These are phyloP conservation scores for Phytophthora gonapodyides DNA, from an alignment of 352 stramenopile genomes.

Conservation along the genomic window DNA sequence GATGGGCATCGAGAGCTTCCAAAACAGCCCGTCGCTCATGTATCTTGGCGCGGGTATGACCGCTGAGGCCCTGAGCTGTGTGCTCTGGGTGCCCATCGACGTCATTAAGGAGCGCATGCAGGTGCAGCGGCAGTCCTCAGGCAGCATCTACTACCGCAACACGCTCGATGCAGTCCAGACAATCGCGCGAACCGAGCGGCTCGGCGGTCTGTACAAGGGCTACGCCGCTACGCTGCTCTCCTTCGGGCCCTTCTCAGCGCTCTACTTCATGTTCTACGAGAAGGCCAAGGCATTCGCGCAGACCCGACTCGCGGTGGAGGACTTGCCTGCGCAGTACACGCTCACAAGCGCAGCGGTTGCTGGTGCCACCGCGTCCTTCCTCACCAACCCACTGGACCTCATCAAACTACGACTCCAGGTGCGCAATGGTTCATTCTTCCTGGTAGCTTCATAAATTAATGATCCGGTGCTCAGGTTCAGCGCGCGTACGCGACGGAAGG, in stretches of 20 bases:
- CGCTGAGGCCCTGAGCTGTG: conserved; percentile 87
- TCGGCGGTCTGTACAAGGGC: conserved; percentile 94
- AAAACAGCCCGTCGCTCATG: conserved; percentile 55
- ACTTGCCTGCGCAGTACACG: conserved; percentile 67
- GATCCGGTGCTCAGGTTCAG: conserved; percentile 43
- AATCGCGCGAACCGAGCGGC: conserved; percentile 90
- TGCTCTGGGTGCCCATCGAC: conserved; percentile 99
- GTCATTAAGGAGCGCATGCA: conserved; percentile 99
- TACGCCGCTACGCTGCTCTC: conserved; percentile 96
- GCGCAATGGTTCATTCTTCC: background rate
- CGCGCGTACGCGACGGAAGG: conserved; percentile 45
- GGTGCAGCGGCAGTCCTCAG: conserved; percentile 74
- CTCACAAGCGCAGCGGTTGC: conserved; percentile 78
- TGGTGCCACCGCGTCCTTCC: conserved; percentile 91
- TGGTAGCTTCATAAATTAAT: conserved; percentile 8
- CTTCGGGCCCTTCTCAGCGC: conserved; percentile 97
- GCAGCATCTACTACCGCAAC: conserved; percentile 89
- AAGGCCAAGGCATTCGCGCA: conserved; percentile 68
- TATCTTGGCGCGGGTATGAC: conserved; percentile 77
- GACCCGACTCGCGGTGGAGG: conserved; percentile 39
- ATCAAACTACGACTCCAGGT: conserved; percentile 97
- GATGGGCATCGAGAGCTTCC: conserved; percentile 46
- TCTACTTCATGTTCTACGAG: conserved; percentile 99
- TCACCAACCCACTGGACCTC: conserved; percentile 98
- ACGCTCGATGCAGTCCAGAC: conserved; percentile 90